A percentile compares a stretch with the other conserved stretches of the same genome.
Conservation (phyloP, 176 grass and related monocot genomes). For the Eleusine indica region DNA sequence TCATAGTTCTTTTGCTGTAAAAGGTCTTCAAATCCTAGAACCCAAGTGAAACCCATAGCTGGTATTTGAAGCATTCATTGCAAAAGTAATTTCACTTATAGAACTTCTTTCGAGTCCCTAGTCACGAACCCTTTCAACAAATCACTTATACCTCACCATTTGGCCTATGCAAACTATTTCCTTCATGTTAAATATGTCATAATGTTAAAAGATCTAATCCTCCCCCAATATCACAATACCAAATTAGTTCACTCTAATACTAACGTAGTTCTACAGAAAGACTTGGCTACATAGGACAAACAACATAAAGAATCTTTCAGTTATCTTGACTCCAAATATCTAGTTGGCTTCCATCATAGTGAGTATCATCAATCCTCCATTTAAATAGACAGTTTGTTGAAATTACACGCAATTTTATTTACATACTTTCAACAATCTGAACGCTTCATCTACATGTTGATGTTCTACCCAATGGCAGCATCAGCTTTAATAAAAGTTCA, state of each 20-base stretch:
- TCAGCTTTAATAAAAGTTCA: slow-evolving; percentile 10
- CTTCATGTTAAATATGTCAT: neutral
- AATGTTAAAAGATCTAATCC: slow-evolving; percentile 20
- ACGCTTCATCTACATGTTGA: neutral
- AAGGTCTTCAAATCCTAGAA: slow-evolving; percentile 26
- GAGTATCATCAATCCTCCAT: slow-evolving; percentile 9
- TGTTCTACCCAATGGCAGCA: neutral
- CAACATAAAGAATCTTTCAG: slow-evolving; percentile 15
- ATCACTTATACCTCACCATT: neutral
- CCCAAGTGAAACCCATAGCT: slow-evolving; percentile 1
- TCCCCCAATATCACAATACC: slow-evolving; percentile 16
- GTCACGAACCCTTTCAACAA: neutral
- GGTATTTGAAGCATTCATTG: slow-evolving; percentile 7
- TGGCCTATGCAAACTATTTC: slow-evolving; percentile 1
- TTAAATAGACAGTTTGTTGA: slow-evolving; percentile 13
- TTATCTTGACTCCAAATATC: slow-evolving; percentile 10
- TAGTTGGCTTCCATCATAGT: slow-evolving; percentile 2
- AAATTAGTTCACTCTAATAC: slow-evolving; percentile 2
- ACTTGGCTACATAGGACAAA: neutral
- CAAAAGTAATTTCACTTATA: slow-evolving; percentile 6
- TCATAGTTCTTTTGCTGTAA: slow-evolving; percentile 24
- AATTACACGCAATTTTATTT: slow-evolving; percentile 3
- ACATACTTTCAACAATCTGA: neutral
- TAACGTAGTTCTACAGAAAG: neutral
- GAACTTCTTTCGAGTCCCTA: neutral